Percentiles rank a stretch among this genome's conserved stretches.
phyloP scores from a whole-genome alignment of 1,284 basidiomycete species.

The Coriolopsis trogii region DNA sequence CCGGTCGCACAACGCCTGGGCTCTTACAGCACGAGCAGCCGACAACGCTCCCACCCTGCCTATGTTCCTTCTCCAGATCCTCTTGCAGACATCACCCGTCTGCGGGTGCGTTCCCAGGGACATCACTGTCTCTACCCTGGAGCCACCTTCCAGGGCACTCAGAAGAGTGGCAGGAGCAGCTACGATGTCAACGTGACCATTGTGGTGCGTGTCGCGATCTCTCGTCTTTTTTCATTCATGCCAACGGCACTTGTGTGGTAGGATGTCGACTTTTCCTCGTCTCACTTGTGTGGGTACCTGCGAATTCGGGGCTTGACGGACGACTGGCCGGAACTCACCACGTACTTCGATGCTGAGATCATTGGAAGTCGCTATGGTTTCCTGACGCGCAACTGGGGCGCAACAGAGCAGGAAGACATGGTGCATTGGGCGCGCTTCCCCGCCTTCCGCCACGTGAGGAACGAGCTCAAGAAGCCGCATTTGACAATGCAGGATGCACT shows the following conservation, averaged over 20 bases:
- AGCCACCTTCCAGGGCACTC: conserved; percentile 53
- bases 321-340: conserved; percentile 83
- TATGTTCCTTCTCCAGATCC: conserved; percentile 48
- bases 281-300: conserved; percentile 75
- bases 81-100: conserved; percentile 71
- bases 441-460: conserved; percentile 79
- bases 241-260: conserved; percentile 36
- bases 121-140: conserved; percentile 74
- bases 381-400: conserved; percentile 84
- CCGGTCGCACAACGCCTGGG: conserved; percentile 14
- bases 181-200: conserved; percentile 62
- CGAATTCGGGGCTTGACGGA: conserved; percentile 88
- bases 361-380: conserved; percentile 89
- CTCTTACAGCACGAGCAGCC: conserved; percentile 25
- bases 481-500: conserved; percentile 71
- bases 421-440: conserved; percentile 92
- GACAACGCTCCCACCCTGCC: conserved; percentile 15
- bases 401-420: conserved; percentile 86
- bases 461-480: conserved; percentile 74
- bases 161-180: conserved; percentile 56
- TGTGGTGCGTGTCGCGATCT: conserved; percentile 41
- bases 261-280: conserved; percentile 19
- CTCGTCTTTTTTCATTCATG: conserved; percentile 37
- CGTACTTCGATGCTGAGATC: conserved; percentile 94
- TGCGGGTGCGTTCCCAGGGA: conserved; percentile 72